Evolutionary conservation across 805 yeast species (phyloP), one percentile per base, ranked within the genome.

Genomic region (Lachancea mirantina): DNA sequence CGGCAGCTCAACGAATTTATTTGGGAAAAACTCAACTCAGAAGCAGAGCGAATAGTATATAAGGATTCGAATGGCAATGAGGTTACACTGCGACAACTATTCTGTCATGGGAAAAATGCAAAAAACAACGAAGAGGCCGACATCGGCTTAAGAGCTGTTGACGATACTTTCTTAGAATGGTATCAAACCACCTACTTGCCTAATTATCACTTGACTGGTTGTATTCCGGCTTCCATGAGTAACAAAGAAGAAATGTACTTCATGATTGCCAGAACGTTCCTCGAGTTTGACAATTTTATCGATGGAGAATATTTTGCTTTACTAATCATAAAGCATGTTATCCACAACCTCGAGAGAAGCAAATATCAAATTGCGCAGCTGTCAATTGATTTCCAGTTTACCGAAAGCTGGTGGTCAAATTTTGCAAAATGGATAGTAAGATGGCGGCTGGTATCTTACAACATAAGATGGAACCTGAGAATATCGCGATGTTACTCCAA

Each of bases 311-410:
- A 62, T 29, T 39, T 64, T 11, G 59, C 62, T 8, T 49, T 50
- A 30, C 41, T 62, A 6, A 38, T 64, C 15, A 46, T 46, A 5
- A 55, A 48, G 29, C 54, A 59, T 36, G 58, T 55, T 1, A 42
- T 63, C 3, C 48, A 52, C 25, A 31, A 37, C 18, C 47, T 58
- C 24, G 68, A 64, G 34, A 61, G 55, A 28, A 52, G 62, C 14
- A 64, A 64, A 37, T 64, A 64, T 38, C 65, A 62, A 34, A 43
- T 50, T 15, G 60, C 57, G 3, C 67, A 63, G 33, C 39, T 62
- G 13, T 62, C 65, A 1, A 49, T 64, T 5, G 61, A 55, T 28
- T 56, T 60, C 33, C 50, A 46, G 31, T 44, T 47, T 33, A 21
- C 30, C 4, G 34, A 37, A 6, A 41, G 41, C 31, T 55, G 57